These are phyloP conservation scores for Fusarium bactridioides DNA, from an alignment of 2,329 filamentous ascomycete species.

Conservation along the genomic window DNA sequence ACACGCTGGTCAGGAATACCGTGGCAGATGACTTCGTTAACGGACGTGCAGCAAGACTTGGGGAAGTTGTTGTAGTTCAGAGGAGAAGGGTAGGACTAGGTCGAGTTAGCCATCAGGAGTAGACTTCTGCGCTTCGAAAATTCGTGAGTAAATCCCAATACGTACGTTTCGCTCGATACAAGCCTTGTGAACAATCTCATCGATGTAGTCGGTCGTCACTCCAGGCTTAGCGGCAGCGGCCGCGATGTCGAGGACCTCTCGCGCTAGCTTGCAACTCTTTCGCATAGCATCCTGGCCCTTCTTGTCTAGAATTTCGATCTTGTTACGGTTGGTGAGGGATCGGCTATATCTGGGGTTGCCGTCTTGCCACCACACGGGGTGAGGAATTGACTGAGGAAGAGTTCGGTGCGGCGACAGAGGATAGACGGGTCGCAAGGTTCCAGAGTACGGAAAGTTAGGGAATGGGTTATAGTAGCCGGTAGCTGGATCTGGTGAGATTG, in stretches of 20 bases:
- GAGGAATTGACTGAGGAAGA: constrained; percentile 80
- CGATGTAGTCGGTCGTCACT: constrained; percentile 93
- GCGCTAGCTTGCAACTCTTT: constrained; percentile 84
- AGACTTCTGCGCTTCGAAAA: background rate
- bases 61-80: constrained; percentile 97
- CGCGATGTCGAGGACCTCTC: constrained; percentile 93
- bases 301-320: constrained; percentile 82
- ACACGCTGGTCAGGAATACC: constrained; percentile 93
- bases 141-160: constrained; percentile 10
- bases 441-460: constrained; percentile 84
- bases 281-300: constrained; percentile 89
- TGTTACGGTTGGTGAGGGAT: constrained; percentile 73
- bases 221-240: constrained; percentile 86
- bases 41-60: constrained; percentile 95
- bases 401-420: constrained; percentile 76
- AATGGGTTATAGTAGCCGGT: constrained; percentile 93
- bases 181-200: constrained; percentile 93
- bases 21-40: constrained; percentile 98
- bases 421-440: constrained; percentile 84
- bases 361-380: constrained; percentile 87
- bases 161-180: constrained; percentile 91
- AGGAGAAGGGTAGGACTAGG: constrained; percentile 89
- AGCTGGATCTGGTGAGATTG: constrained; percentile 90
- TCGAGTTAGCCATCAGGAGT: background rate
- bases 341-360: constrained; percentile 74